phyloP scores from a whole-genome alignment of 73 alveolate genomes.

The Symbiodinium natans region DNA sequence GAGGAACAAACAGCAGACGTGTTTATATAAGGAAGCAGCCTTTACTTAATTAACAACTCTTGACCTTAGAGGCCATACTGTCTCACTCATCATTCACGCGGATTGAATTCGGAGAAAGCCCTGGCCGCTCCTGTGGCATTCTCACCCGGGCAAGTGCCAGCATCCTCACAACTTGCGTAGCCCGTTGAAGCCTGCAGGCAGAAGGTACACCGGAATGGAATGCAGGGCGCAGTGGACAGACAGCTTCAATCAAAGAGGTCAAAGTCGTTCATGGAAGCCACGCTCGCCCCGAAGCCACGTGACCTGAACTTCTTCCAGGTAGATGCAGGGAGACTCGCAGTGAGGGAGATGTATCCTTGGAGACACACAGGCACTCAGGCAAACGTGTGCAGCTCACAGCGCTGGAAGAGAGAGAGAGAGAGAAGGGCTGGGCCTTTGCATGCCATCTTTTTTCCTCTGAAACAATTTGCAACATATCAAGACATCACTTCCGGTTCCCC shows the following conservation, averaged over 20 bases:
- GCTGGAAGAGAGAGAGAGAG: too few relatives aligned
- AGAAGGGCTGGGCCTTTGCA: too few relatives aligned
- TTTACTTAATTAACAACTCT: too few relatives aligned
- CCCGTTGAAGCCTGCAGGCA: conserved; percentile 2
- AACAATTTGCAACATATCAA: too few relatives aligned
- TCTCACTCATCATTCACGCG: too few relatives aligned
- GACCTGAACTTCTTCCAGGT: conserved; percentile 62
- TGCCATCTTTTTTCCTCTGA: too few relatives aligned
- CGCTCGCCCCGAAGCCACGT: background rate
- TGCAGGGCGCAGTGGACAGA: background rate
- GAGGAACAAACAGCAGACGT: background rate
- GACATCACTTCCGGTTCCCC: too few relatives aligned
- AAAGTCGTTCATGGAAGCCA: background rate
- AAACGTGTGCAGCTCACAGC: too few relatives aligned
- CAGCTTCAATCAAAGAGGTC: background rate
- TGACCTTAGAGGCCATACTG: too few relatives aligned
- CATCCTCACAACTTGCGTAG: background rate
- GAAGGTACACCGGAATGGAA: background rate
- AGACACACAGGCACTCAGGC: background rate
- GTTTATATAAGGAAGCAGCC: too few relatives aligned
- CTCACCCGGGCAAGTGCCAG: background rate
- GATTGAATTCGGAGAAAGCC: too few relatives aligned
- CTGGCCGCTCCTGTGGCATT: conserved; percentile 18
- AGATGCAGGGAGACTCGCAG: conserved; percentile 49
- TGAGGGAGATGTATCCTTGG: conserved; percentile 49